Evolutionary conservation across 2,329 filamentous ascomycete genomes (phyloP), one percentile per base, ranked within the genome.

Genomic region (Fusarium brachygibbosum): DNA sequence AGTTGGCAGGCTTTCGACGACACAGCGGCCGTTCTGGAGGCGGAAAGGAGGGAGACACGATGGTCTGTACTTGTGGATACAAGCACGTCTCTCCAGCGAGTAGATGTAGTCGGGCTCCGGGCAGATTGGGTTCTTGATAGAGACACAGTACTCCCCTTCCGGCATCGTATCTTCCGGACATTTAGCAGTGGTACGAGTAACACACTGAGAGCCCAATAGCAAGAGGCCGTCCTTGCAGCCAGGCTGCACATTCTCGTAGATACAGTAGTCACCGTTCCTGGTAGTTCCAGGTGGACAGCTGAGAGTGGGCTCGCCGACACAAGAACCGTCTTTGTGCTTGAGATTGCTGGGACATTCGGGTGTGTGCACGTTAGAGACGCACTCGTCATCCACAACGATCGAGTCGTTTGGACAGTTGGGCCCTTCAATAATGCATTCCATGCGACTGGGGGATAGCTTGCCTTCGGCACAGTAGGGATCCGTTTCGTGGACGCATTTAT

Each of bases 121-220:
- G 16, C 50, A 53, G 50, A 2, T 16, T 4, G 50, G 50, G 16
- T 14, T 42, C 10, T 14, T 12, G 12, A 53, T 53, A 16, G 37
- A 42, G 50, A 53, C 50, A 23, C 50, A 53, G 19, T 42, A 42
- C 28, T 53, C 50, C 2, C 50, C 50, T 42, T 53, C 37, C 5
- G 50, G 50, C 50, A 53, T 53, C 5, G 50, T 53, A 6, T 42
- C 14, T 5, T 25, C 37, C 1, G 50, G 50, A 16, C 50, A 53
- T 9, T 34, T 25, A 1, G 50, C 12, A 25, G 50, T 53, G 37
- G 28, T 53, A 5, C n/a, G n/a, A 2, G 10, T 17, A 0, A 53
- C 50, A 6, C 50, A 53, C 28, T 42, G 37, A 6, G 8, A 16
- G 11, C 37, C 50, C 50, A 53, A 25, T n/a, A 41, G 28, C 7